Base-by-base conservation (phyloP, 257 asterid species). In the Nicotiana otophora region DNA sequence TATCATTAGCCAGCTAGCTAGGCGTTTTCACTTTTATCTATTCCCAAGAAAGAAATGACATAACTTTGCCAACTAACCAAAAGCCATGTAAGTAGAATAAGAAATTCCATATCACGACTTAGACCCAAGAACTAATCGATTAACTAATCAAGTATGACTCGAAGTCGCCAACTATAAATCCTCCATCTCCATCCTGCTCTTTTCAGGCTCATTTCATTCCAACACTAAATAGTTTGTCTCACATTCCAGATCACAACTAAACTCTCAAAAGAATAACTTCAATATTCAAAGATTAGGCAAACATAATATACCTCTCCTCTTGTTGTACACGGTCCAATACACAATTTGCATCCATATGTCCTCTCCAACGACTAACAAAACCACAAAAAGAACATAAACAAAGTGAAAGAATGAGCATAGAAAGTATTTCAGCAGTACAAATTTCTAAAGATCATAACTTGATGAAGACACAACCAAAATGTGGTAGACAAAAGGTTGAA, bases 301-400 rank as follows among this genome's bases (percentile, higher is more conserved):
- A 12, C 58, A 53, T 14, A 53, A 11, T 51, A 51, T 75, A 75
- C 84, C 84, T 81, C 84, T 62, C 84, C 84, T 81, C 84, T 66
- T n/a, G 80, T 81, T 65, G 84, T 81, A 55, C 84, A 81, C 0
- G 80, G 84, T 66, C 84, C 66, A 31, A 81, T 81, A 20, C 80
- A 68, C 70, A 81, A 70, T 81, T 66, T 68, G 80, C 84, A 66
- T 53, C 84, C 84, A 81, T 69, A 81, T 55, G 80, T 69, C 60
- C 77, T 74, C 79, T 81, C 84, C 84, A 81, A 69, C 17, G 80
- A 75, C 80, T 75, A 75, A 51, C 0, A 51, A 28, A 75, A 6
- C 80, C 46, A 48, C 17, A 76, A 81, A 70, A 31, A 51, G 28
- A 34, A 81, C 61, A 64, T 68, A 55, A 69, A 20, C 66, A 51